A percentile compares a stretch with the other conserved stretches of the same genome.
phyloP scores from a whole-genome alignment of 371 early-diverging fungal genomes.

The Mortierella sp. region DNA sequence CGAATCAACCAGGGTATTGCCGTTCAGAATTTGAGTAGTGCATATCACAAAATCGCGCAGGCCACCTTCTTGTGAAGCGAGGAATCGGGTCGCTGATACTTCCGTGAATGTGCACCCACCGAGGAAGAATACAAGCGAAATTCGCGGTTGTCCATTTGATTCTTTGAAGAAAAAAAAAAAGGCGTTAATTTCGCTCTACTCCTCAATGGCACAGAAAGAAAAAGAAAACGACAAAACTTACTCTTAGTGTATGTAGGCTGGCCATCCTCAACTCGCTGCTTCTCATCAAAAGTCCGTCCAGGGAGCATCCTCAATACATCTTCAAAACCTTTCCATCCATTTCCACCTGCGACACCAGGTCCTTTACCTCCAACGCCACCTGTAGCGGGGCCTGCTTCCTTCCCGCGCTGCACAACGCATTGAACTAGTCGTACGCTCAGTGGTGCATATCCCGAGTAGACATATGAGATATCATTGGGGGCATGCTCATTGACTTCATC shows the following conservation, averaged over 20 bases:
- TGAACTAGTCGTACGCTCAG: constrained; percentile 91
- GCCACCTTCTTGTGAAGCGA: constrained; percentile 83
- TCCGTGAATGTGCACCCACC: constrained; percentile 97
- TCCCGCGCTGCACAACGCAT: constrained; percentile 64
- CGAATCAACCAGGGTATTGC: constrained; percentile 78
- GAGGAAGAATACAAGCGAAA: constrained; percentile 91
- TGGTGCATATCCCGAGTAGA: constrained; percentile 96
- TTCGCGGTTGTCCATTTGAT: constrained; percentile 68
- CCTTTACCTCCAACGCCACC: constrained; percentile 32
- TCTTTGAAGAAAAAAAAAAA: constrained; percentile 15
- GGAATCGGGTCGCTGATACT: constrained; percentile 87
- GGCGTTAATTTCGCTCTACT: not conserved
- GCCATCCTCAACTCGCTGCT: constrained; percentile 76
- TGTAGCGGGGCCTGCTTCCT: constrained; percentile 46
- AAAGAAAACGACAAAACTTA: constrained; percentile 35
- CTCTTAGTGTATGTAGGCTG: constrained; percentile 62
- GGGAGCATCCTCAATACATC: constrained; percentile 83
- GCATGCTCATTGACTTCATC: constrained; percentile 89
- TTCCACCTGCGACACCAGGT: constrained; percentile 42
- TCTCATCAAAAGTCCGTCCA: constrained; percentile 83
- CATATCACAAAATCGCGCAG: constrained; percentile 87
- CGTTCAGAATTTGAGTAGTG: constrained; percentile 91
- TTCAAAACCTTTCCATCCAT: constrained; percentile 90
- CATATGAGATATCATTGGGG: constrained; percentile 92
- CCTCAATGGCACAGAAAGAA: not conserved